These are phyloP conservation scores for Babesia microti DNA, from an alignment of 169 alveolate species.

Conservation along the genomic window DNA sequence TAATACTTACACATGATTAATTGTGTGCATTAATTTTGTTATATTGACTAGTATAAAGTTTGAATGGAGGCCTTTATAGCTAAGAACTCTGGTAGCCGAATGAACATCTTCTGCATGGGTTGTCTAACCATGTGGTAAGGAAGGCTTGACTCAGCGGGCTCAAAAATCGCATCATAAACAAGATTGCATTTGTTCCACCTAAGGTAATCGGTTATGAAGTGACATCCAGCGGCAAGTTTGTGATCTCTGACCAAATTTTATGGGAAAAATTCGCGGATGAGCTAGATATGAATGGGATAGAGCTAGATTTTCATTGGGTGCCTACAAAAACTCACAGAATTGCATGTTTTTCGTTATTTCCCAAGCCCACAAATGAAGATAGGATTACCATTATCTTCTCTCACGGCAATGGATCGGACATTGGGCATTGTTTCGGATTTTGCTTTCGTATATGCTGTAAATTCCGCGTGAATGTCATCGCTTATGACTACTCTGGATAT, in stretches of 20 bases:
- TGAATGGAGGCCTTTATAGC: too few relatives aligned
- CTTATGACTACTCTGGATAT: constrained; percentile 84
- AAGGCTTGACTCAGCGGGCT: constrained; percentile 32
- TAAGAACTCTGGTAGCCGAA: too few relatives aligned
- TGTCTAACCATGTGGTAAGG: too few relatives aligned
- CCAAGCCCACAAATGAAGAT: constrained; percentile 11
- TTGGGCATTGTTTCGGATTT: constrained; percentile 62
- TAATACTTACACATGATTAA: too few relatives aligned
- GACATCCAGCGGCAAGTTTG: constrained; percentile 16
- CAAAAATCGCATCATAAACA: constrained; percentile 34
- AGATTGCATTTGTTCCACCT: constrained; percentile 59
- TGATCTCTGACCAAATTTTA: constrained; percentile 11
- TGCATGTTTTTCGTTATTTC: constrained; percentile 2
- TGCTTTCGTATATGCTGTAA: constrained; percentile 38
- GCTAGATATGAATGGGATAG: not conserved
- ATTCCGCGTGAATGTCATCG: constrained; percentile 57
- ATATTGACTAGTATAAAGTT: too few relatives aligned
- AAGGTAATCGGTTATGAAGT: constrained; percentile 44
- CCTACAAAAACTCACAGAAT: constrained; percentile 6
- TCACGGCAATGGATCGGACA: constrained; percentile 81
- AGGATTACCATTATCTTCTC: constrained; percentile 59
- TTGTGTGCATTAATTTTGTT: too few relatives aligned
- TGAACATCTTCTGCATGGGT: too few relatives aligned
- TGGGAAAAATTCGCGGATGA: constrained; percentile 2
- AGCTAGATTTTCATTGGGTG: constrained; percentile 5